These are phyloP conservation scores for Wickerhamomyces bovis DNA, from an alignment of 805 yeast genomes.

Conservation along the genomic window DNA sequence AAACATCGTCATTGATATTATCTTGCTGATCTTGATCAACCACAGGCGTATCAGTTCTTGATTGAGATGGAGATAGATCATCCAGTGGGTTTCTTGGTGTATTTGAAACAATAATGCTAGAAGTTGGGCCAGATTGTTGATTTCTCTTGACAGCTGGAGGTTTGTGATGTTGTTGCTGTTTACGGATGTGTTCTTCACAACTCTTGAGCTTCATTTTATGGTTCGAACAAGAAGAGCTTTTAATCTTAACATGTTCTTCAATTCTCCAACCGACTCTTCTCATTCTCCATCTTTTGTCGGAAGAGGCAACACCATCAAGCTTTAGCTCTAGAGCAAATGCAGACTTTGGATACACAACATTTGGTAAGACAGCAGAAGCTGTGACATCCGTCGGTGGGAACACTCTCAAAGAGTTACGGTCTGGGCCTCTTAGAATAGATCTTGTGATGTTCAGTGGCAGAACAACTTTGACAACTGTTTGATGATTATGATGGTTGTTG, in stretches of 20 bases:
- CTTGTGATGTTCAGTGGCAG: conserved; percentile 72
- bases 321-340: conserved; percentile 77
- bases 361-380: conserved; percentile 83
- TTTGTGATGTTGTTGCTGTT: conserved; percentile 18
- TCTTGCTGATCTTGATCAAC: conserved; percentile 1
- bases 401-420: conserved; percentile 78
- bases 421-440: conserved; percentile 75
- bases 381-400: conserved; percentile 94
- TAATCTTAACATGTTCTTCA: conserved; percentile 71
- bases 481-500: conserved; percentile 29
- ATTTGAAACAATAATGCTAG: conserved; percentile 28
- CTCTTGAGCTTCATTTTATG: conserved; percentile 48
- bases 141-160: conserved; percentile 28
- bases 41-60: conserved; percentile 7
- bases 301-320: conserved; percentile 61
- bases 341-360: conserved; percentile 83
- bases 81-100: conserved; percentile 14
- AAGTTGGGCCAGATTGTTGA: conserved; percentile 34
- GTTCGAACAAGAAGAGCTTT: conserved; percentile 47
- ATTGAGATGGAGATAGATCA: conserved; percentile 13
- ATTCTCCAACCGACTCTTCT: conserved; percentile 83
- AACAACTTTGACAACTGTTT: conserved; percentile 35
- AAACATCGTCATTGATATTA: conserved; percentile 11
- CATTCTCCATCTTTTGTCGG: conserved; percentile 81
- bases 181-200: conserved; percentile 36